Conservation (phyloP, 805 yeast species). For the Candida sphagnicola region DNA sequence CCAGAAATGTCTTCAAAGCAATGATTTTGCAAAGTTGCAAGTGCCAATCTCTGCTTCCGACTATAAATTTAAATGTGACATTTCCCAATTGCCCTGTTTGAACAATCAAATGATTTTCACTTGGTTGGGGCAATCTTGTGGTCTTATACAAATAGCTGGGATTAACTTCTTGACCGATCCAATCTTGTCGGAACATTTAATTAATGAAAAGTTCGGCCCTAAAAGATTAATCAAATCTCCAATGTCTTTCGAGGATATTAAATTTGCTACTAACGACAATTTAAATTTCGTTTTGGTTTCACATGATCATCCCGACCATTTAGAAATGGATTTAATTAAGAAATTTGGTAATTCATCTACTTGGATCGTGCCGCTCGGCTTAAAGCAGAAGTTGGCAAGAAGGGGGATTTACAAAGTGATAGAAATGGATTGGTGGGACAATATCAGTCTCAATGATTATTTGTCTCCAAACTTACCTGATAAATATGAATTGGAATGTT, state of each 20-base stretch:
- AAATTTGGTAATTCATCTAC: slow-evolving; percentile 51
- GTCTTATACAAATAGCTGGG: slow-evolving; percentile 65
- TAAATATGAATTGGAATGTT: slow-evolving; percentile 74
- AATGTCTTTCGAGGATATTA: slow-evolving; percentile 52
- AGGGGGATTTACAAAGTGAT: slow-evolving; percentile 58
- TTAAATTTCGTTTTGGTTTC: slow-evolving; percentile 71
- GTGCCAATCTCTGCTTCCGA: slow-evolving; percentile 1
- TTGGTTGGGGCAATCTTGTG: slow-evolving; percentile 94
- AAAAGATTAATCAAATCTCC: slow-evolving; percentile 81
- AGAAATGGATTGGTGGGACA: slow-evolving; percentile 95
- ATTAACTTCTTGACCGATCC: slow-evolving; percentile 87
- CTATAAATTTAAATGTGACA: not conserved
- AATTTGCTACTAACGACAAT: slow-evolving; percentile 50
- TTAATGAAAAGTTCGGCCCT: slow-evolving; percentile 70
- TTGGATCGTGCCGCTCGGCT: slow-evolving; percentile 89
- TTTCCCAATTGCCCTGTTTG: slow-evolving; percentile 24
- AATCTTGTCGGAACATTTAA: slow-evolving; percentile 60
- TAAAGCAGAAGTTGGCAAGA: slow-evolving; percentile 53
- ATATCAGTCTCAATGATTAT: slow-evolving; percentile 31
- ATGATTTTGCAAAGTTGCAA: slow-evolving; percentile 15
- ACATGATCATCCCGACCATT: slow-evolving; percentile 95
- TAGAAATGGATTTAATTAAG: slow-evolving; percentile 60
- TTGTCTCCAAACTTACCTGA: slow-evolving; percentile 38
- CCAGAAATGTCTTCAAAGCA: slow-evolving; percentile 19
- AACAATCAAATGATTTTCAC: slow-evolving; percentile 60